Percentiles rank a stretch among this genome's conserved stretches.
These are phyloP conservation scores for Platanthera guangdongensis DNA, from an alignment of 106 monocot genomes.

Conservation along the genomic window DNA sequence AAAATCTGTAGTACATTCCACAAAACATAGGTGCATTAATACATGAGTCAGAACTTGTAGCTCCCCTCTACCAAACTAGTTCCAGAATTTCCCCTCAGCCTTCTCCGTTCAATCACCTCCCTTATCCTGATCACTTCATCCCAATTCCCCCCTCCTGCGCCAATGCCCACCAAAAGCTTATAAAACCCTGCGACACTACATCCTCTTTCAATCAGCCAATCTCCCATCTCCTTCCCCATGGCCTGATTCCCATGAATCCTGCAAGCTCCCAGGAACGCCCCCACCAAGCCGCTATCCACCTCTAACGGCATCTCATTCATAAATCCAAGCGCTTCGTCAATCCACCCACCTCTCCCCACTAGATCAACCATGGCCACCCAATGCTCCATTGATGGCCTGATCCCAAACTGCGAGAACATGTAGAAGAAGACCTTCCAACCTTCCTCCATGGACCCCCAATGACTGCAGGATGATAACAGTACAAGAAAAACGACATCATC, in stretches of 20 bases:
- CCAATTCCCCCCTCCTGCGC: background rate
- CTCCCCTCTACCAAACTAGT: slow-evolving; percentile 9
- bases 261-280: slow-evolving; percentile 12
- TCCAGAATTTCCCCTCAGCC: slow-evolving; percentile 2
- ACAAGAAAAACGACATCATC: slow-evolving; percentile 12
- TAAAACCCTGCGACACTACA: slow-evolving; percentile 8
- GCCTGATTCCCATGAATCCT: slow-evolving; percentile 10
- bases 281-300: background rate
- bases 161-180: slow-evolving; percentile 13
- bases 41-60: no score
- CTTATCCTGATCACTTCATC: slow-evolving; percentile 15
- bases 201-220: background rate
- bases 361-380: slow-evolving; percentile 13
- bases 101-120: slow-evolving; percentile 10
- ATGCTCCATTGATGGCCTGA: slow-evolving; percentile 9
- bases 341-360: slow-evolving; percentile 10
- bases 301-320: slow-evolving; percentile 10
- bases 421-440: slow-evolving; percentile 6
- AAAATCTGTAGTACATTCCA: no score
- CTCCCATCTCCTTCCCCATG: background rate
- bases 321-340: slow-evolving; percentile 10
- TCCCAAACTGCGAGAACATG: slow-evolving; percentile 1
- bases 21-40: no score
- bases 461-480: slow-evolving; percentile 9
- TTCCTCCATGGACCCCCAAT: slow-evolving; percentile 1